phyloP scores from a whole-genome alignment of 345 rosid genomes.

The Carallia pectinifolia region DNA sequence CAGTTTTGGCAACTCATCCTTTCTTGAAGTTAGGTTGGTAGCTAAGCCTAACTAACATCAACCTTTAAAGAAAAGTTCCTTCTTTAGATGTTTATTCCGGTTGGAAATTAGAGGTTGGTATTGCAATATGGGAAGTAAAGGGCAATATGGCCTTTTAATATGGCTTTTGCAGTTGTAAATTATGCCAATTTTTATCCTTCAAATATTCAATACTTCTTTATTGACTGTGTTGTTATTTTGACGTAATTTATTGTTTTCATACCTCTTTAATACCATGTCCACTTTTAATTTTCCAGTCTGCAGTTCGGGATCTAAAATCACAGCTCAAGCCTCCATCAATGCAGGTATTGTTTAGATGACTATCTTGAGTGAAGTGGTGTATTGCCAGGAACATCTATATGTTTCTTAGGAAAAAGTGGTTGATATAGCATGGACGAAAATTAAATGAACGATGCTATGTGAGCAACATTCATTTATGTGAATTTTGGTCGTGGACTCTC shows the following conservation, averaged over 20 bases:
- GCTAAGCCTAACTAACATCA: too few relatives aligned
- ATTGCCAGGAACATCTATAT: too few relatives aligned
- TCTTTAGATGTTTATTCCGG: too few relatives aligned
- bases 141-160: background rate
- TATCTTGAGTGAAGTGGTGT: too few relatives aligned
- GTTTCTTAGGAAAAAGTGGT: too few relatives aligned
- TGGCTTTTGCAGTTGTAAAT: background rate
- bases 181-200: background rate
- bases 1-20: too few relatives aligned
- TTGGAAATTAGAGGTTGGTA: background rate
- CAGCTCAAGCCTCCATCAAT: slow-evolving; percentile 97
- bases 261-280: background rate
- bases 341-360: slow-evolving; percentile 56
- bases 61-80: too few relatives aligned
- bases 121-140: background rate
- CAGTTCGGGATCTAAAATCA: slow-evolving; percentile 86
- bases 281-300: slow-evolving; percentile 56
- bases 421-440: too few relatives aligned
- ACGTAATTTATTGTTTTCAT: background rate
- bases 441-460: too few relatives aligned
- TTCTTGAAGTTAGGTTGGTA: too few relatives aligned
- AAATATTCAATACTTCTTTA: background rate
- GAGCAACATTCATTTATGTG: too few relatives aligned
- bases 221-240: background rate
- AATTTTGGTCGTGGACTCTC: too few relatives aligned